A percentile compares a stretch with the other conserved stretches of the same genome.
These are phyloP conservation scores for Jatropha curcas DNA, from an alignment of 345 rosid genomes.

Conservation along the genomic window DNA sequence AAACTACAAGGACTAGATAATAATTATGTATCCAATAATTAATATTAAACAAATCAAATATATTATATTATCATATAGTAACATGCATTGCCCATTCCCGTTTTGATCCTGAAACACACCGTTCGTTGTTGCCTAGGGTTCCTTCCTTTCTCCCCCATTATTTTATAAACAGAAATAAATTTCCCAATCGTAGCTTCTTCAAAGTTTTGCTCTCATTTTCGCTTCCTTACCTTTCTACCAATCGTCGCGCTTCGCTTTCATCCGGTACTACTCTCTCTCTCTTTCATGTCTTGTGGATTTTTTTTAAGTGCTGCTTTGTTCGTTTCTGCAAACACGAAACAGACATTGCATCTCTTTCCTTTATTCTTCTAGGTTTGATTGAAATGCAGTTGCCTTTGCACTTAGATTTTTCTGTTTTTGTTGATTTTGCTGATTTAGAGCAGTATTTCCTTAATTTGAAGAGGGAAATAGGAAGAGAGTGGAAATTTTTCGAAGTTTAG, in stretches of 20 bases:
- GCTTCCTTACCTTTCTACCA: not conserved
- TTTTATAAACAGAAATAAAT: too few species aligned
- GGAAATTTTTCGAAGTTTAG: not conserved
- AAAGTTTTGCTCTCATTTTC: not conserved
- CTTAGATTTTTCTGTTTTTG: constrained; percentile 1
- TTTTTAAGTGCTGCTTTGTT: not conserved
- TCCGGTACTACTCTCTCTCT: constrained; percentile 1
- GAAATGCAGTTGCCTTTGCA: not conserved
- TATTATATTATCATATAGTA: too few species aligned
- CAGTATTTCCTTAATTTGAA: not conserved
- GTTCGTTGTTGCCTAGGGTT: too few species aligned
- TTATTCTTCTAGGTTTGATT: too few species aligned
- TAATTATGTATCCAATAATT: too few species aligned
- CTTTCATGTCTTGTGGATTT: not conserved
- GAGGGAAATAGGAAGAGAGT: too few species aligned
- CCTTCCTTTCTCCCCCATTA: too few species aligned
- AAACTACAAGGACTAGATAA: too few species aligned
- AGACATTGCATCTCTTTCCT: not conserved
- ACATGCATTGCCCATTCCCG: too few species aligned
- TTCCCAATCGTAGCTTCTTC: not conserved
- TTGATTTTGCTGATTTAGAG: not conserved
- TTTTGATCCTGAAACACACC: too few species aligned
- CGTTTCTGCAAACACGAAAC: not conserved
- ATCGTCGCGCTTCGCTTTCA: not conserved
- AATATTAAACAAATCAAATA: too few species aligned